A percentile compares a stretch with the other conserved stretches of the same genome.
Evolutionary conservation across 2,329 filamentous ascomycete species (phyloP).

Genomic region (Ascochyta lentis): DNA sequence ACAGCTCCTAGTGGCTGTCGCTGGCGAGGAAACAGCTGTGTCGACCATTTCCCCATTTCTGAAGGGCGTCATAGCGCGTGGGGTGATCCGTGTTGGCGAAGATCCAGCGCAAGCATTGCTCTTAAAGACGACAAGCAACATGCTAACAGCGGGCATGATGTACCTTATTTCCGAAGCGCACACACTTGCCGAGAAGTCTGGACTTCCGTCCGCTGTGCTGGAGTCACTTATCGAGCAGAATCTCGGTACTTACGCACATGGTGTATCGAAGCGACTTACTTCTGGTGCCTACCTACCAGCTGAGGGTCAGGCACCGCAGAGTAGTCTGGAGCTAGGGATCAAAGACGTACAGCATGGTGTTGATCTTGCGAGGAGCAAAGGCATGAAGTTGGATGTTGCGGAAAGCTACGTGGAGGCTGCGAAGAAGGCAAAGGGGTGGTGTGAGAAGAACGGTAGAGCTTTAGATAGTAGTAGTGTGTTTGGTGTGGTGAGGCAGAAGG

Average conservation of each 20-base stretch:
- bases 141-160: slow-evolving; percentile 59
- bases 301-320: slow-evolving; percentile 51
- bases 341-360: slow-evolving; percentile 62
- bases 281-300: slow-evolving; percentile 35
- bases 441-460: slow-evolving; percentile 41
- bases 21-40: slow-evolving; percentile 50
- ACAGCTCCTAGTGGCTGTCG: slow-evolving; percentile 56
- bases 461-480: slow-evolving; percentile 62
- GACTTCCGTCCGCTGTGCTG: slow-evolving; percentile 50
- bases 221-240: slow-evolving; percentile 52
- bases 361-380: slow-evolving; percentile 50
- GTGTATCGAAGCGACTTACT: slow-evolving; percentile 37
- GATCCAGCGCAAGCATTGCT: slow-evolving; percentile 55
- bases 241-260: slow-evolving; percentile 36
- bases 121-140: slow-evolving; percentile 59
- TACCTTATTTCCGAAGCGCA: slow-evolving; percentile 59
- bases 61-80: slow-evolving; percentile 50
- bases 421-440: slow-evolving; percentile 52
- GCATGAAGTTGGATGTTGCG: slow-evolving; percentile 51
- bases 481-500: slow-evolving; percentile 54
- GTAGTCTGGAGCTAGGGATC: slow-evolving; percentile 58
- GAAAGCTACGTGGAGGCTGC: slow-evolving; percentile 55
- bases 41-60: slow-evolving; percentile 50
- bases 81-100: slow-evolving; percentile 53
- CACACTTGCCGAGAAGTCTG: slow-evolving; percentile 57